phyloP scores from a whole-genome alignment of 345 rosid genomes.

The Acer negundo region DNA sequence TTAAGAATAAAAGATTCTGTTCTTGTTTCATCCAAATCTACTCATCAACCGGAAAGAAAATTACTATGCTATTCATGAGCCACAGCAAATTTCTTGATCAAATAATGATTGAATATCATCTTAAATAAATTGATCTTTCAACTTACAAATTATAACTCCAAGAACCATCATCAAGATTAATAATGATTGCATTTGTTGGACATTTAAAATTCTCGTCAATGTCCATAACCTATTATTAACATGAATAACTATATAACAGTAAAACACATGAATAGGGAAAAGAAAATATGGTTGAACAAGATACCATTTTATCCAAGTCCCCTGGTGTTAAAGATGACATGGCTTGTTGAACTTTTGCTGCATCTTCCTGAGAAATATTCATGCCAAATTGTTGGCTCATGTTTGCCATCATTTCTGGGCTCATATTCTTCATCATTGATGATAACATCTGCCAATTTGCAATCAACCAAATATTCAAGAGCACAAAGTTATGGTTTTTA shows the following conservation, averaged over 20 bases:
- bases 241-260: background rate
- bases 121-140: background rate
- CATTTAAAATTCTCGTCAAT: background rate
- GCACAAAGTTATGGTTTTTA: background rate
- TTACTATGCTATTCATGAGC: background rate
- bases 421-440: constrained; percentile 89
- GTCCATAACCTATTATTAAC: background rate
- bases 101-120: background rate
- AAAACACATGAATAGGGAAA: background rate
- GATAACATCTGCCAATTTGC: constrained; percentile 65
- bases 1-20: background rate
- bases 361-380: constrained; percentile 82
- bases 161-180: background rate
- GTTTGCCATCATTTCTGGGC: constrained; percentile 94
- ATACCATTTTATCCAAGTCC: constrained; percentile 85
- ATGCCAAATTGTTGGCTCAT: constrained; percentile 94
- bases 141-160: background rate
- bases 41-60: background rate
- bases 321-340: constrained; percentile 90
- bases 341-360: constrained; percentile 86
- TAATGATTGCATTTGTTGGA: background rate
- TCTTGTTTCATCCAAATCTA: background rate
- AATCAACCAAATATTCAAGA: constrained; percentile 13
- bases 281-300: background rate
- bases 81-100: background rate